Evolutionary conservation across 306 rosid genomes (phyloP).

Genomic region (Gynostemma pentaphyllum): DNA sequence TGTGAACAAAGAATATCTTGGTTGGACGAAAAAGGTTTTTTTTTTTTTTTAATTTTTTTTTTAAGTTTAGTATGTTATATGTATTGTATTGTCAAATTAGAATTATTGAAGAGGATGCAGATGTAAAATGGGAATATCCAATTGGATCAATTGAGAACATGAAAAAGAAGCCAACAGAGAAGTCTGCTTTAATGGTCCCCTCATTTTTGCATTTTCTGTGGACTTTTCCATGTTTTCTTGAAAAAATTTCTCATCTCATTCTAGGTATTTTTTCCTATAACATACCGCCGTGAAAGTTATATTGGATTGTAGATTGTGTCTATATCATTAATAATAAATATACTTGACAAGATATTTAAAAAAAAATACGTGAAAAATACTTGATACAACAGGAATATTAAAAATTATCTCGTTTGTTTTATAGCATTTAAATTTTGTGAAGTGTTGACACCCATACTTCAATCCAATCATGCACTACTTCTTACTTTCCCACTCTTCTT

Average conservation of each 20-base stretch:
- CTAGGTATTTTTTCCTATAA: too few relatives aligned
- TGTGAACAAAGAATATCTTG: too few relatives aligned
- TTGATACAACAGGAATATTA: too few relatives aligned
- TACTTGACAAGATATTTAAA: too few relatives aligned
- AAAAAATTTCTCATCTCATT: too few relatives aligned
- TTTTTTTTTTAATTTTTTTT: background rate
- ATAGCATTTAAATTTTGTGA: background rate
- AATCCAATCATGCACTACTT: background rate
- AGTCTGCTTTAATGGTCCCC: background rate
- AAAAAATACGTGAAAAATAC: too few relatives aligned
- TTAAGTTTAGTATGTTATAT: background rate
- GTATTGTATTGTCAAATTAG: background rate
- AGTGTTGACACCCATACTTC: background rate
- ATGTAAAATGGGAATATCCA: constrained; percentile 32
- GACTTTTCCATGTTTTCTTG: background rate
- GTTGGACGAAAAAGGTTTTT: background rate
- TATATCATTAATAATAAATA: too few relatives aligned
- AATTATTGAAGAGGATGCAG: background rate
- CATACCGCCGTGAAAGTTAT: too few relatives aligned
- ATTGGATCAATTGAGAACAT: constrained; percentile 22
- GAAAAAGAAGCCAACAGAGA: background rate
- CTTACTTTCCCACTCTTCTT: background rate
- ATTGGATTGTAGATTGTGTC: too few relatives aligned
- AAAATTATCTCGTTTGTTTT: too few relatives aligned
- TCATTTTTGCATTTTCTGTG: background rate